Evolutionary conservation across 1,284 basidiomycete species (phyloP), one percentile per base, ranked within the genome.

Genomic region (Leccinum brunneo-olivaceum): DNA sequence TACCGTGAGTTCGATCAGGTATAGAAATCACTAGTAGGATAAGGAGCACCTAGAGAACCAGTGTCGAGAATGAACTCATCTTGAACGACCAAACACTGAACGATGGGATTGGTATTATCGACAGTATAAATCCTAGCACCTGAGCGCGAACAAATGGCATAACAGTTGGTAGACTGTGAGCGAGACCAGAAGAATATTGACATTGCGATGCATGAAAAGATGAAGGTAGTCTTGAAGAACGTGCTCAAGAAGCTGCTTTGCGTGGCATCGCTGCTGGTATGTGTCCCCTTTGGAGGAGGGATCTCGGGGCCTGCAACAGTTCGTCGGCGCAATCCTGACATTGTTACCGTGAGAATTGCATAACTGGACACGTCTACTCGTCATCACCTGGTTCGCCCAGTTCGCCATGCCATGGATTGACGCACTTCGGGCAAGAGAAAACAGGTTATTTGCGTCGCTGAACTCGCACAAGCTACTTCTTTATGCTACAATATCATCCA

Each of bases 401-500:
- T 33, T 34, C 40, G 37, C 44, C 50, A 61, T 61, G 60, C 63
- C 60, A 43, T 62, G 59, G 61, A 43, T 42, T 8, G 58, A 66
- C 51, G 50, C 60, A 29, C 45, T 73, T 19, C 67, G 69, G 32
- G 68, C 67, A 48, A 55, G 68, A 47, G 51, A 72, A 30, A 55
- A 66, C 41, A 68, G 67, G 3, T 45, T 80, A 16, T 68, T 72
- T 16, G 57, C 68, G 12, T 71, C 74, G 23, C 53, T 85, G 33
- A 75, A 73, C 48, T 71, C 77, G 10, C 78, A 84, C 62, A 71
- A 84, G 43, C 65, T 90, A 35, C 61, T 83, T 15, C 61, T 89
- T 41, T 94, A 94, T 61, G 72, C 73, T 28, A 51, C 81, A 19
- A 58, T 84, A 48, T 92, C 90, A 34, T 70, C 79, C 24, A 56